These are phyloP conservation scores for Dendrobium chrysotoxum DNA, from an alignment of 106 monocot species.

Conservation along the genomic window DNA sequence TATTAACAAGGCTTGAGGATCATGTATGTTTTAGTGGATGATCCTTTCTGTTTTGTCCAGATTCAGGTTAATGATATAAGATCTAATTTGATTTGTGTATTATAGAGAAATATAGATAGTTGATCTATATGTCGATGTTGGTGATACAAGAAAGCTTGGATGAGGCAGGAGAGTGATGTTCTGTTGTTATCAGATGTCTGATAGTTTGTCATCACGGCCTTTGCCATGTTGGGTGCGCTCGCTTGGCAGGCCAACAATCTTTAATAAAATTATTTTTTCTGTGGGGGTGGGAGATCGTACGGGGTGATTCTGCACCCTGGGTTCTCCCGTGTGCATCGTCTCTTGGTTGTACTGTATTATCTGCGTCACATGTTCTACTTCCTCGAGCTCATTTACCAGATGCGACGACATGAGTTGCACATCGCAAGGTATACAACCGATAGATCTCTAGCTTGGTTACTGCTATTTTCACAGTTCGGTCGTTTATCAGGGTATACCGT, in stretches of 20 bases:
- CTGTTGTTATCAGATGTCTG: background rate
- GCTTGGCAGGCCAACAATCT: slow-evolving; percentile 35
- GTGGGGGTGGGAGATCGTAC: slow-evolving; percentile 27
- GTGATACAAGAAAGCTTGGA: background rate
- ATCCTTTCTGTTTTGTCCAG: too few species aligned
- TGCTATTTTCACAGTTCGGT: too few species aligned
- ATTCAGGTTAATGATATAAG: background rate
- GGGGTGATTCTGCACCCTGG: slow-evolving; percentile 30
- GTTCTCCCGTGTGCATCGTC: slow-evolving; percentile 19
- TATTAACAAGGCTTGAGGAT: background rate
- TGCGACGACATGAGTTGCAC: too few species aligned
- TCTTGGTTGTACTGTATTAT: background rate
- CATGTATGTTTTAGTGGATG: background rate
- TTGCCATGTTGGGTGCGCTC: slow-evolving; percentile 58
- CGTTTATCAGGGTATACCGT: too few species aligned
- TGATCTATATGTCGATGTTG: background rate
- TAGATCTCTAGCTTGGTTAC: too few species aligned
- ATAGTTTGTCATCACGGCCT: slow-evolving; percentile 10
- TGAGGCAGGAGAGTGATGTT: background rate
- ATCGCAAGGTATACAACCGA: too few species aligned
- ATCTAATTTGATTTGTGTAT: background rate
- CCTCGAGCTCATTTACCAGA: background rate
- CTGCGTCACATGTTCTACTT: background rate
- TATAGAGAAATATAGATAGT: background rate
- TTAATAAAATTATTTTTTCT: slow-evolving; percentile 16